phyloP scores from a whole-genome alignment of 495 filamentous ascomycete species.

The Mytilinidion resinicola region DNA sequence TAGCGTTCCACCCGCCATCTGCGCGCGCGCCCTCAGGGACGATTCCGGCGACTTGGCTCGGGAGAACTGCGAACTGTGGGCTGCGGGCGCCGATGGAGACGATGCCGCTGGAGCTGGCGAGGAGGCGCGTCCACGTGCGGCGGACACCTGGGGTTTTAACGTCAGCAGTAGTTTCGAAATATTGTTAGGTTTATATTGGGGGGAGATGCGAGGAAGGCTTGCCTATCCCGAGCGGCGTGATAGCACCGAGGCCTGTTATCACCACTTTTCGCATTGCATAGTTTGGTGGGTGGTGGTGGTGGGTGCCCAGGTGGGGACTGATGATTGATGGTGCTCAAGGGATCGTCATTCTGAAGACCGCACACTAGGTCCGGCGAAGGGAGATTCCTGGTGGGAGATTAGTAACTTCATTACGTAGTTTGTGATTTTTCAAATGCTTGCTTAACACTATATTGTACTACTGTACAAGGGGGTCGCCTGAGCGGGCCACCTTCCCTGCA shows the following conservation, averaged over 20 bases:
- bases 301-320: neutral
- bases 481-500: too few species aligned
- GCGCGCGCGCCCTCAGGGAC: constrained; percentile 57
- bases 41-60: constrained; percentile 76
- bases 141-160: constrained; percentile 52
- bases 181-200: neutral
- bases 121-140: constrained; percentile 70
- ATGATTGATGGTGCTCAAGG: neutral
- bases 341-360: too few species aligned
- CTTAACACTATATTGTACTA: too few species aligned
- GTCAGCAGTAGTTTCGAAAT: neutral
- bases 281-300: constrained; percentile 5
- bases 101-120: constrained; percentile 75
- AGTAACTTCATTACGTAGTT: too few species aligned
- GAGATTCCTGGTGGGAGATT: too few species aligned
- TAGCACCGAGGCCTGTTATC: constrained; percentile 86
- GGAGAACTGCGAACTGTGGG: constrained; percentile 58
- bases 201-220: too few species aligned
- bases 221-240: constrained; percentile 87
- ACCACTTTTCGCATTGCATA: constrained; percentile 71
- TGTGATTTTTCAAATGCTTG: too few species aligned
- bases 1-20: constrained; percentile 61
- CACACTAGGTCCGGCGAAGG: too few species aligned
- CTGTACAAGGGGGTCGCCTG: too few species aligned
- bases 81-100: constrained; percentile 57